Evolutionary conservation across 306 rosid genomes (phyloP).

Genomic region (Cicer bijugum): DNA sequence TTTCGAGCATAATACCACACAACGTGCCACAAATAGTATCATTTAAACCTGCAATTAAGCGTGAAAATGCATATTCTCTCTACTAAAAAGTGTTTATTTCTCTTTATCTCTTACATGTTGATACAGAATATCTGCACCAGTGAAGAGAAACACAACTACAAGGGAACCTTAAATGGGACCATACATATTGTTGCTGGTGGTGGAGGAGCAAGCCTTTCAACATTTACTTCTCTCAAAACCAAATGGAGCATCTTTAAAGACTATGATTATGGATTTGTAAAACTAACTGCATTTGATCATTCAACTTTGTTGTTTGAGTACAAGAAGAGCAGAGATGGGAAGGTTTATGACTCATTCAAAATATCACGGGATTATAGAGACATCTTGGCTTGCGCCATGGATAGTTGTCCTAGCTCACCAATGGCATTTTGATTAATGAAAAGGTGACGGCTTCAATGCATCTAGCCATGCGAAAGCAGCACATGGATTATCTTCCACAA

Average conservation of each 20-base stretch:
- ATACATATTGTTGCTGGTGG: slow-evolving; percentile 91
- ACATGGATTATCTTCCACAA: slow-evolving; percentile 15
- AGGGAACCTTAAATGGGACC: slow-evolving; percentile 76
- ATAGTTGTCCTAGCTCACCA: slow-evolving; percentile 67
- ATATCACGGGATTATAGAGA: slow-evolving; percentile 74
- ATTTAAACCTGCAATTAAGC: slow-evolving; percentile 10
- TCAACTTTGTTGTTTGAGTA: slow-evolving; percentile 84
- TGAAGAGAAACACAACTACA: slow-evolving; percentile 64
- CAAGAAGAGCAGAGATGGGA: slow-evolving; percentile 89
- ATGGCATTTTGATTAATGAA: slow-evolving; percentile 62
- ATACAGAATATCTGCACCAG: slow-evolving; percentile 75
- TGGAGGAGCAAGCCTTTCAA: slow-evolving; percentile 73
- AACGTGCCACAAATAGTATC: background rate
- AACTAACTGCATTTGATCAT: slow-evolving; percentile 73
- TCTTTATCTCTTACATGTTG: slow-evolving; percentile 7
- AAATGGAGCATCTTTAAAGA: slow-evolving; percentile 79
- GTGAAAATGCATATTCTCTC: slow-evolving; percentile 24
- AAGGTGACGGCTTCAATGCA: slow-evolving; percentile 29
- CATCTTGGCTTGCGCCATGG: slow-evolving; percentile 79
- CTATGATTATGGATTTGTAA: slow-evolving; percentile 72
- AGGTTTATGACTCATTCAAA: slow-evolving; percentile 72
- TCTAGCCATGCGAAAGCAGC: slow-evolving; percentile 32
- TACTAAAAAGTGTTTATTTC: slow-evolving; percentile 10
- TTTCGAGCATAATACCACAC: background rate
- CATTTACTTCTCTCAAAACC: slow-evolving; percentile 65